Evolutionary conservation across 176 grass and related monocot species (phyloP).

Genomic region (Eleusine indica): DNA sequence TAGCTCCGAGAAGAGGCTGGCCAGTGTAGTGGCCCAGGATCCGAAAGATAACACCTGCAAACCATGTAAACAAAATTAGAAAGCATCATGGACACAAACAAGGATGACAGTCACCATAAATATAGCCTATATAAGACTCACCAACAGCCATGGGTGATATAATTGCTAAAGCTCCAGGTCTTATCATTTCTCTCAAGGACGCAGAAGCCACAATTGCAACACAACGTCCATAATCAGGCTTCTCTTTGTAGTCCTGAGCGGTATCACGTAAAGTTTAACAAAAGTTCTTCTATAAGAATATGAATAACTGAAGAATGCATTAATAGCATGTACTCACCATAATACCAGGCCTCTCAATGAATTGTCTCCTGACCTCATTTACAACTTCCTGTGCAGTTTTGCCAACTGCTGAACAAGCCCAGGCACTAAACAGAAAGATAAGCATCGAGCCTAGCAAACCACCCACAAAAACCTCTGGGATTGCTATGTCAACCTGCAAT

Average conservation of each 20-base stretch:
- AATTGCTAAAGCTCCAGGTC: conserved; percentile 90
- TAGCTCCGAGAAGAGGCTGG: conserved; percentile 86
- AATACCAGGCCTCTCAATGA: conserved; percentile 98
- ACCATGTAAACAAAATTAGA: conserved; percentile 31
- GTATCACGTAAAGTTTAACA: conserved; percentile 35
- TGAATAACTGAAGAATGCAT: conserved; percentile 9
- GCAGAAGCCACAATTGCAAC: conserved; percentile 99
- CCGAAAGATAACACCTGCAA: conserved; percentile 79
- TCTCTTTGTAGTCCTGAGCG: conserved; percentile 88
- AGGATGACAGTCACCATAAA: conserved; percentile 13
- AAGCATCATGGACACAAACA: not conserved
- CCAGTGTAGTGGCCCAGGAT: conserved; percentile 78
- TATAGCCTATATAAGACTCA: conserved; percentile 52
- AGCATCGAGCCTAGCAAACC: conserved; percentile 97
- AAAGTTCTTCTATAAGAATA: conserved; percentile 1
- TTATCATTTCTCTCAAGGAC: conserved; percentile 97
- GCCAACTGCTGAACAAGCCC: conserved; percentile 98
- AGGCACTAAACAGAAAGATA: conserved; percentile 99
- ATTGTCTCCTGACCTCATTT: conserved; percentile 98
- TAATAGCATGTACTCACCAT: conserved; percentile 68
- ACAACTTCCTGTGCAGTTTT: conserved; percentile 99
- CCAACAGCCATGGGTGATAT: conserved; percentile 88
- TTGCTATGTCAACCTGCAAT: conserved; percentile 93
- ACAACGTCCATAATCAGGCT: conserved; percentile 96
- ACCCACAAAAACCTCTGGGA: conserved; percentile 96